Conservation (phyloP, 2,329 filamentous ascomycete species). For the Aciculosporium take region DNA sequence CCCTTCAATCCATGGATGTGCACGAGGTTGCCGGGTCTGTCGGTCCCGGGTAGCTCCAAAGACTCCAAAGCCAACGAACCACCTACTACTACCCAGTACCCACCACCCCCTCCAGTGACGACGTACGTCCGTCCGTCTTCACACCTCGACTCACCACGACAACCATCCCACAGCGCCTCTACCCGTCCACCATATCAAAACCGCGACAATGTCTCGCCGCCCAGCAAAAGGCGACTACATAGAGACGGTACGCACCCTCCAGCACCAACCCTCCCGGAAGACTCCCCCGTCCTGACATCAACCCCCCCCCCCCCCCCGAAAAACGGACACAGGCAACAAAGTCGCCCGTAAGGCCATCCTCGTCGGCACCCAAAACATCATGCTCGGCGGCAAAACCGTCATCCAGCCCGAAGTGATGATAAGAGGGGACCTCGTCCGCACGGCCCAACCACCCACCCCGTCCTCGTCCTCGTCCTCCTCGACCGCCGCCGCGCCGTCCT, state of each 20-base stretch:
- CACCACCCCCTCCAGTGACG: too few species aligned
- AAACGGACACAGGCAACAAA: conserved; percentile 98
- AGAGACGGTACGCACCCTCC: conserved; percentile 54
- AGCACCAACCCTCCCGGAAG: not conserved
- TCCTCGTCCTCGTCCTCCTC: conserved; percentile 22
- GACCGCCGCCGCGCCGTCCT: conserved; percentile 33
- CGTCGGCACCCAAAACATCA: conserved; percentile 93
- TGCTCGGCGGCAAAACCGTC: conserved; percentile 88
- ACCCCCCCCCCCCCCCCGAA: conserved; percentile 28
- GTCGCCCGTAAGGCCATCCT: conserved; percentile 85
- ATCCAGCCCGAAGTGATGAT: conserved; percentile 93
- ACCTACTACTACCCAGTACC: too few species aligned
- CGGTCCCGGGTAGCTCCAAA: too few species aligned
- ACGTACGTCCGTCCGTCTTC: too few species aligned
- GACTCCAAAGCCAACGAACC: too few species aligned
- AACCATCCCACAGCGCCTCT: not conserved
- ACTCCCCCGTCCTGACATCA: not conserved
- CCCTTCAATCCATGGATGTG: too few species aligned
- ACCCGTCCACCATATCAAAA: not conserved
- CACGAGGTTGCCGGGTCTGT: too few species aligned
- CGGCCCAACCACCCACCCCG: conserved; percentile 22
- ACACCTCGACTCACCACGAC: too few species aligned
- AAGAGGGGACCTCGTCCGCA: conserved; percentile 69
- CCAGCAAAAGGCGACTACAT: conserved; percentile 84
- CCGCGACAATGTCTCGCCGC: conserved; percentile 54